These are phyloP conservation scores for Lasiodiplodia hormozganensis DNA, from an alignment of 2,329 filamentous ascomycete genomes.

Conservation along the genomic window DNA sequence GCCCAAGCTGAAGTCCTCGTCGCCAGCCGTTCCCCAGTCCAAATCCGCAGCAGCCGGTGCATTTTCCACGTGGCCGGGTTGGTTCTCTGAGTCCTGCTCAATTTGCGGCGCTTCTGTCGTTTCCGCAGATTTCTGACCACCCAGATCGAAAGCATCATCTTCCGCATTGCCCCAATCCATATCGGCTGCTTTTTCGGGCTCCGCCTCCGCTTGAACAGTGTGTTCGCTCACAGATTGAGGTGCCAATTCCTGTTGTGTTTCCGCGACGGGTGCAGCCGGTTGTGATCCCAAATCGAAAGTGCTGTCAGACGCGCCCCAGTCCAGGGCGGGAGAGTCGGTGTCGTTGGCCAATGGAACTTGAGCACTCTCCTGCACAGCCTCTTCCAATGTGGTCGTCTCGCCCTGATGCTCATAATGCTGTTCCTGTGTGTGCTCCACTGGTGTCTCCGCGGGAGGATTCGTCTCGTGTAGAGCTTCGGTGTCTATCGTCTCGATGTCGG, in stretches of 20 bases:
- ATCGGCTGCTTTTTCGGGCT: constrained; percentile 29
- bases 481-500: constrained; percentile 29
- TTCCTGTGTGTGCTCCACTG: constrained; percentile 36
- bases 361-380: constrained; percentile 53
- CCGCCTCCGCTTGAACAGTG: not conserved
- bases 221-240: not conserved
- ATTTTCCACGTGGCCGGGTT: constrained; percentile 31
- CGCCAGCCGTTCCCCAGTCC: constrained; percentile 32
- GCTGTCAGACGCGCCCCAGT: constrained; percentile 30
- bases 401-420: constrained; percentile 57
- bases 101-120: not conserved
- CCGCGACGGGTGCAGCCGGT: not conserved
- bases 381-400: constrained; percentile 52
- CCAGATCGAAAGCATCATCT: constrained; percentile 39
- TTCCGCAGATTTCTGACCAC: not conserved
- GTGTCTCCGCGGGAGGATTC: constrained; percentile 31
- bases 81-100: not conserved
- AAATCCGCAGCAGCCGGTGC: constrained; percentile 23
- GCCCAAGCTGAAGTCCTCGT: constrained; percentile 26
- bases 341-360: constrained; percentile 51
- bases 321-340: constrained; percentile 43
- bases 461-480: constrained; percentile 30
- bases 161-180: constrained; percentile 45
- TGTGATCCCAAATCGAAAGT: constrained; percentile 22
- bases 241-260: not conserved